These are phyloP conservation scores for Haematococcus lacustris DNA, from an alignment of 139 green algal genomes.

Conservation along the genomic window DNA sequence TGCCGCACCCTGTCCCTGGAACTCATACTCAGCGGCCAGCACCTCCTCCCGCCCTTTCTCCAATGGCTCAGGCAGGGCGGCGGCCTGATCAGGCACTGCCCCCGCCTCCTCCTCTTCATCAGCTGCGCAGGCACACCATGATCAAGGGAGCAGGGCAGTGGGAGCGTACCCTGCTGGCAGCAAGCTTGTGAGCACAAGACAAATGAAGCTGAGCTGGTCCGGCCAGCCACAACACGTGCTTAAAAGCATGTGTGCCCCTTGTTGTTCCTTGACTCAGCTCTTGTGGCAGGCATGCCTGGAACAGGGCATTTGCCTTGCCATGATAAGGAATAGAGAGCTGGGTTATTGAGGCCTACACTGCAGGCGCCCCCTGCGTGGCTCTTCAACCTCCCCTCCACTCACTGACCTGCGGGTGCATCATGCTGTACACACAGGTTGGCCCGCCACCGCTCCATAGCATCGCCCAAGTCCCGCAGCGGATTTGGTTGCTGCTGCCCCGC, in stretches of 20 bases:
- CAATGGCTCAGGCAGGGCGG: conserved; percentile 7
- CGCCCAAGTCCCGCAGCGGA: conserved; percentile 59
- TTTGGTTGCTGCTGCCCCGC: too few species aligned
- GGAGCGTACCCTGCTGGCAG: too few species aligned
- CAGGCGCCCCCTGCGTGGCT: background rate
- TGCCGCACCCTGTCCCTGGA: conserved; percentile 35
- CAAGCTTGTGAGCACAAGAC: too few species aligned
- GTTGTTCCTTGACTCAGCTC: background rate
- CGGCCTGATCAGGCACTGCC: too few species aligned
- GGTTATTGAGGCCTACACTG: background rate
- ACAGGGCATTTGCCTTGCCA: too few species aligned
- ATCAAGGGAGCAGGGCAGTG: too few species aligned
- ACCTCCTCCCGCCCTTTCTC: conserved; percentile 29
- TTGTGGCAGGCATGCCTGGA: background rate
- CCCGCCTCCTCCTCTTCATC: conserved; percentile 20
- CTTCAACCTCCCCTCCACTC: background rate
- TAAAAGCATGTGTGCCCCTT: background rate
- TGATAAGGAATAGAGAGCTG: too few species aligned
- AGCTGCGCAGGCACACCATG: conserved; percentile 1
- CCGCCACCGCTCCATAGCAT: conserved; percentile 72
- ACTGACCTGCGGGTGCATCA: too few species aligned
- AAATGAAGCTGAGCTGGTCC: too few species aligned
- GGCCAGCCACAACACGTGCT: background rate
- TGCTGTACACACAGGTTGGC: conserved; percentile 54
- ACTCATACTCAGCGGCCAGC: conserved; percentile 47